Base-by-base conservation (phyloP, 2,329 filamentous ascomycete genomes). In the Epichloe baconii region DNA sequence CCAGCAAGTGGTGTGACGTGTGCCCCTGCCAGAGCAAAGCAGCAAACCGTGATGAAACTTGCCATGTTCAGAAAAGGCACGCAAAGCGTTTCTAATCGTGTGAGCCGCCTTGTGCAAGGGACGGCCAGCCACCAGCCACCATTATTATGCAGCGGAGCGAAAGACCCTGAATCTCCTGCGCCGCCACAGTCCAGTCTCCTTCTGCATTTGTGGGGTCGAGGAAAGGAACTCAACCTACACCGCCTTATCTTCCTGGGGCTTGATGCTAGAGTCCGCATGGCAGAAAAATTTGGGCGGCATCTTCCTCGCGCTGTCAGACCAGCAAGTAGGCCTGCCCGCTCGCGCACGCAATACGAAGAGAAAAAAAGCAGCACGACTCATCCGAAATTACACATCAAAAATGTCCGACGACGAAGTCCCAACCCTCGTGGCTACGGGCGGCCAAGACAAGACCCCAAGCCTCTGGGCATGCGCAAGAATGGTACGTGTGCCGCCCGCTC, bases 381-480 rank as follows among this genome's bases (percentile, higher is more conserved):
- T 14, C 17, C 40, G 15, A 31, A 5, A 26, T 21, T 4, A 36
- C 26, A 31, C 44, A 46, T 17, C n/a, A 41, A 34, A 19, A 31
- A 54, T 54, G 52, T 41, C 49, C n/a, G 47, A 44, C 43, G 38
- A 52, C 40, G 17, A 52, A 15, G n/a, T 26, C 5, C 50, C 47
- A 12, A 44, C 38, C 19, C 23, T 48, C 14, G 44, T 48, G n/a
- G 34, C 50, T 17, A 42, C 36, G 5, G 45, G 19, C 12, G 35
- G 66, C 47, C 61, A 63, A 26, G 61, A 64, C 23, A 61, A 68
- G 53, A 57, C 66, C 17, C 61, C 44, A 74, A 73, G 59, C 62
- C 63, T 51, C 71, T 70, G 67, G 88, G 83, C 56, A 84, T 93
- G 78, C 85, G 88, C 61, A 85, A 85, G 68, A 95, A 95, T 73